A percentile compares a stretch with the other conserved stretches of the same genome.
These are phyloP conservation scores for Atractiella rhizophila DNA, from an alignment of 768 basidiomycete genomes.

Conservation along the genomic window DNA sequence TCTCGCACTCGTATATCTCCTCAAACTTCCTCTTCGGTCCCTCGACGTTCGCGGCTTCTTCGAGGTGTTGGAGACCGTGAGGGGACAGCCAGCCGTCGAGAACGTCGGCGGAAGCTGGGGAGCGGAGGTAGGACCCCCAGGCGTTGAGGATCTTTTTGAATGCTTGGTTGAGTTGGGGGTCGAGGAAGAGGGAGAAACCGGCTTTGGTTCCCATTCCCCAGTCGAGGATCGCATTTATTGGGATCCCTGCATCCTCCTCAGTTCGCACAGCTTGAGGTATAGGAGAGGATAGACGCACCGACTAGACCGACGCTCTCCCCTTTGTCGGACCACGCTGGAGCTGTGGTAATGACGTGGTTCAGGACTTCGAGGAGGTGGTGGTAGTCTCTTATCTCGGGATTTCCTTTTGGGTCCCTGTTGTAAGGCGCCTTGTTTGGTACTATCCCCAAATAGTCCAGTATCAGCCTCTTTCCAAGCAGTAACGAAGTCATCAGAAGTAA, in stretches of 20 bases:
- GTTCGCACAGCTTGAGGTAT: background rate
- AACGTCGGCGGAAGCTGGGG: conserved; percentile 26
- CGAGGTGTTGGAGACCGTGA: conserved; percentile 18
- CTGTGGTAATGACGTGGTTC: conserved; percentile 26
- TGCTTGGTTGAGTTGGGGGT: conserved; percentile 27
- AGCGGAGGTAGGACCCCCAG: conserved; percentile 30
- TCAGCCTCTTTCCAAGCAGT: too few species aligned
- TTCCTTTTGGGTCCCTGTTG: too few species aligned
- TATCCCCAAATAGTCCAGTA: too few species aligned
- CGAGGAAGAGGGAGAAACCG: conserved; percentile 23
- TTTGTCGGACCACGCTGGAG: conserved; percentile 25
- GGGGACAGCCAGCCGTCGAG: conserved; percentile 33
- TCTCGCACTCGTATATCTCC: conserved; percentile 26
- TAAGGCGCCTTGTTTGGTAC: conserved; percentile 19
- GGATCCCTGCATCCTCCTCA: background rate
- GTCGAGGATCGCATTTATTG: conserved; percentile 21
- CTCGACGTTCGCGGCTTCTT: conserved; percentile 18
- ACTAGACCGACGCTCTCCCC: conserved; percentile 23
- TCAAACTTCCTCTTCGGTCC: conserved; percentile 20
- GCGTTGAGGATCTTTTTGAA: conserved; percentile 30
- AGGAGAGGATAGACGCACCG: conserved; percentile 26
- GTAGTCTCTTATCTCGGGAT: too few species aligned
- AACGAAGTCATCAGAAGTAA: too few species aligned
- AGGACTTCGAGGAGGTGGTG: conserved; percentile 25
- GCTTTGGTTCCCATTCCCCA: conserved; percentile 27